These are phyloP conservation scores for Dissophora ornata DNA, from an alignment of 192 early-diverging fungal species.

Conservation along the genomic window DNA sequence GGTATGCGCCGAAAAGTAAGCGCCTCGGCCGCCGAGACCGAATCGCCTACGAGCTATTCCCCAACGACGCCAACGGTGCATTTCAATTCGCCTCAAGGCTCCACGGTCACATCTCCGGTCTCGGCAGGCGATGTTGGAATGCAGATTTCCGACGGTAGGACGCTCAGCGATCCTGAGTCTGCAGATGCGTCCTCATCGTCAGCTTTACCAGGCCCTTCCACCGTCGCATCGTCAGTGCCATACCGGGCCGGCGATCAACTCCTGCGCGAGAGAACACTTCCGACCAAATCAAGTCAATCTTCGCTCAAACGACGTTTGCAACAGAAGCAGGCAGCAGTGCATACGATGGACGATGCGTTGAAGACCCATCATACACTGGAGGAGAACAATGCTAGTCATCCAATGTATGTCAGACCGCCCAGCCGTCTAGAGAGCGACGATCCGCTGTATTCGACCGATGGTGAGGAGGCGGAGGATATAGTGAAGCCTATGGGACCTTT, in stretches of 20 bases:
- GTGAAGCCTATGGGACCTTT: not conserved
- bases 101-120: not conserved
- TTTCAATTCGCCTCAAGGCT: slow-evolving; percentile 2
- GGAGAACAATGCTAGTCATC: slow-evolving; percentile 17
- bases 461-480: slow-evolving; percentile 3
- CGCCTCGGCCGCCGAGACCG: not conserved
- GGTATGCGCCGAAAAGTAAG: slow-evolving; percentile 2
- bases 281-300: not conserved
- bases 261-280: not conserved
- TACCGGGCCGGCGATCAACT: not conserved
- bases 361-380: not conserved
- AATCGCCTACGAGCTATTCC: not conserved
- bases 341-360: slow-evolving; percentile 22
- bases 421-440: not conserved
- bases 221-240: no score
- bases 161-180: not conserved
- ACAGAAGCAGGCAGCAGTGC: slow-evolving; percentile 15
- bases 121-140: no score
- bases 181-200: not conserved
- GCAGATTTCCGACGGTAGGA: not conserved
- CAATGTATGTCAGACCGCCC: slow-evolving; percentile 12
- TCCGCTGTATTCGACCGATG: not conserved
- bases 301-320: slow-evolving; percentile 12
- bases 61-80: not conserved
- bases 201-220: not conserved